Conservation (phyloP, 352 stramenopile species). For the Globisporangium okanoganense region DNA sequence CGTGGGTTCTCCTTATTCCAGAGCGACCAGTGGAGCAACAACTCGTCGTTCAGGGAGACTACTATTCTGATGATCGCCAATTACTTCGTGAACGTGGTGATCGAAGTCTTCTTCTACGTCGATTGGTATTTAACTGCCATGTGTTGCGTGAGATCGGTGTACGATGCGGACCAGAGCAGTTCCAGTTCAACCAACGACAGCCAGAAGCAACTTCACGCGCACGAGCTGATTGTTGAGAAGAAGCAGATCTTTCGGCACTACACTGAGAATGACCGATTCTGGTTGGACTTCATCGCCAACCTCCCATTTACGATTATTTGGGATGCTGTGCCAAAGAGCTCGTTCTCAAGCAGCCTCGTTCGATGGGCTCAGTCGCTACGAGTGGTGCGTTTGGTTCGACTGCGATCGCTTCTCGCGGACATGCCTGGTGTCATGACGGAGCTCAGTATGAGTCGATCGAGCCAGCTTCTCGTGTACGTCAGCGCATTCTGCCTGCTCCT, state of each 20-base stretch:
- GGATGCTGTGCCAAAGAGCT: neutral
- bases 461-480: neutral
- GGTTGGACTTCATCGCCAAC: neutral
- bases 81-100: neutral
- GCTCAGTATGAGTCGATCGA: neutral
- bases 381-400: neutral
- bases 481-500: too few species aligned
- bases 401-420: neutral
- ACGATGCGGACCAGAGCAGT: neutral
- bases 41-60: neutral
- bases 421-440: neutral
- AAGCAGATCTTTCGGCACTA: neutral
- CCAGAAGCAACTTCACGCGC: neutral
- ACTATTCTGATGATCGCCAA: neutral
- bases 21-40: conserved; percentile 3
- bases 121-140: conserved; percentile 17
- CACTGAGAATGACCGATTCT: neutral
- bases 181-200: neutral
- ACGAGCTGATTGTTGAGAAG: neutral
- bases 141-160: neutral
- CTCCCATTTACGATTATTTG: neutral
- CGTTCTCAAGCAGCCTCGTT: neutral
- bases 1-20: neutral
- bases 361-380: neutral
- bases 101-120: conserved; percentile 23